Evolutionary conservation across 2,329 filamentous ascomycete genomes (phyloP).

Genomic region (Aureobasidium sp.): DNA sequence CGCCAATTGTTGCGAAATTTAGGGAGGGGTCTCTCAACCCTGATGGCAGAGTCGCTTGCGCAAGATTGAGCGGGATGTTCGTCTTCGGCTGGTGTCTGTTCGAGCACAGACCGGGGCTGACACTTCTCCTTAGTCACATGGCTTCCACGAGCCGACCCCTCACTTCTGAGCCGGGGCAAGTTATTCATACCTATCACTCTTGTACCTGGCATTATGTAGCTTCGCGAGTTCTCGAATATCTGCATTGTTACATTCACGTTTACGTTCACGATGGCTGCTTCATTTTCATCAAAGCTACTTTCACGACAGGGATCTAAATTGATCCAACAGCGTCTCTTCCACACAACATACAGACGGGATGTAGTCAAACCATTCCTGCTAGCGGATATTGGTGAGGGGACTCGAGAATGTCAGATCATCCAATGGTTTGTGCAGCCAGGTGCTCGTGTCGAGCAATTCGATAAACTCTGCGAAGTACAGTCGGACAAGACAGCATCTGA

Average conservation of each 20-base stretch:
- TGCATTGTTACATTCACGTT: not conserved
- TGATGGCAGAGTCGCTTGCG: not conserved
- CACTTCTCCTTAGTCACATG: not conserved
- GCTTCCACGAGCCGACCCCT: not conserved
- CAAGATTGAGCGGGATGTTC: not conserved
- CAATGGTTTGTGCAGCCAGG: constrained; percentile 99
- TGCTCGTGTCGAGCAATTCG: constrained; percentile 93
- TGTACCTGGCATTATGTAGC: constrained; percentile 10
- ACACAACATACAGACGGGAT: constrained; percentile 21
- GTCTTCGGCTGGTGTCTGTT: not conserved
- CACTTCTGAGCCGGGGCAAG: constrained; percentile 4
- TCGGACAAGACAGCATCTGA: constrained; percentile 81
- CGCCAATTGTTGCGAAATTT: not conserved
- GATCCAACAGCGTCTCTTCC: constrained; percentile 18
- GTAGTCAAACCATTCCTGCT: constrained; percentile 72
- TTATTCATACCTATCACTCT: not conserved
- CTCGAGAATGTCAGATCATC: constrained; percentile 96
- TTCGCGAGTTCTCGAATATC: not conserved
- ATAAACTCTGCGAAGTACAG: constrained; percentile 94
- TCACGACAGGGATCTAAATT: not conserved
- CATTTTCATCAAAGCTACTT: not conserved
- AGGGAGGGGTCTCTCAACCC: not conserved
- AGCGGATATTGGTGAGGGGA: constrained; percentile 85
- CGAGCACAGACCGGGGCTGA: not conserved
- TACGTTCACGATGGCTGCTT: not conserved